Conservation (phyloP, 73 alveolate species). For the Symbiodinium pilosum region DNA sequence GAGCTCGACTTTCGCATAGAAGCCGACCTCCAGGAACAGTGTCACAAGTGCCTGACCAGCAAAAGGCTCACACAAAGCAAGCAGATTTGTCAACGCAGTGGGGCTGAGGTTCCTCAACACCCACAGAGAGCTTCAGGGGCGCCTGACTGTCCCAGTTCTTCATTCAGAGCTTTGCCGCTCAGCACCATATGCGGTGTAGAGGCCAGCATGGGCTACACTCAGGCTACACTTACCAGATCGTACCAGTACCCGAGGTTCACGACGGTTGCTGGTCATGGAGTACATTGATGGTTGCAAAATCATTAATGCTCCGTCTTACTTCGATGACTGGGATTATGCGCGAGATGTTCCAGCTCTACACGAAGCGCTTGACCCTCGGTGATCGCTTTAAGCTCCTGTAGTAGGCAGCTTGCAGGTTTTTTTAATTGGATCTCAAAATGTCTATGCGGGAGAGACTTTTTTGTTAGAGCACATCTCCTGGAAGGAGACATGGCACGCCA, state of each 20-base stretch:
- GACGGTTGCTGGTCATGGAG: slow-evolving; percentile 53
- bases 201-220: neutral
- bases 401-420: too few relatives aligned
- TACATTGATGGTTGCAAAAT: slow-evolving; percentile 44
- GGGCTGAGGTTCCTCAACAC: slow-evolving; percentile 1
- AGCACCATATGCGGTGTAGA: neutral
- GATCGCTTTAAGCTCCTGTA: too few relatives aligned
- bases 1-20: slow-evolving; percentile 36
- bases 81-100: too few relatives aligned
- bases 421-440: too few relatives aligned
- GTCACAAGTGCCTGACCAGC: neutral
- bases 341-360: slow-evolving; percentile 34
- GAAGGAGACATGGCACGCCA: slow-evolving; percentile 47
- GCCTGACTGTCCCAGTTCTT: slow-evolving; percentile 15
- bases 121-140: neutral
- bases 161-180: slow-evolving; percentile 21
- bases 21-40: slow-evolving; percentile 25
- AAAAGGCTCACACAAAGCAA: too few relatives aligned
- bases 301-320: slow-evolving; percentile 21
- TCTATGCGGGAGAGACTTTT: too few relatives aligned
- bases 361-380: slow-evolving; percentile 10
- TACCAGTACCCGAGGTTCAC: neutral
- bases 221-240: neutral
- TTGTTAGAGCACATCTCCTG: too few relatives aligned
- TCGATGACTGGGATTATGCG: slow-evolving; percentile 34